phyloP scores from a whole-genome alignment of 345 rosid genomes.

The Brassica incana region DNA sequence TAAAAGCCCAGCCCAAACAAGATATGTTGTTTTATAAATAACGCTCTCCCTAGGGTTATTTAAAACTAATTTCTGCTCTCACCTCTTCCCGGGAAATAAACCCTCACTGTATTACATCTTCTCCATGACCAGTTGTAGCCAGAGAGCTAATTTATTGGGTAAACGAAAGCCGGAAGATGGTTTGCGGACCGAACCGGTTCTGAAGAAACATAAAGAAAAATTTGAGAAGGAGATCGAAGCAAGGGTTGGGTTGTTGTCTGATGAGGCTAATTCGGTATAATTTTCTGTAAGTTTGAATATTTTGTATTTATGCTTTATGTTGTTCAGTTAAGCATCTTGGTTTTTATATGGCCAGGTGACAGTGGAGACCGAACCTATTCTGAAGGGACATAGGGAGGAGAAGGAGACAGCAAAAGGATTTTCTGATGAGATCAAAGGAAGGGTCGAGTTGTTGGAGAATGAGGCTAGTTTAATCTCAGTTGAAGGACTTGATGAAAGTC shows the following conservation, averaged over 20 bases:
- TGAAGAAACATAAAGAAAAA: not conserved
- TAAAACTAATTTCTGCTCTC: not conserved
- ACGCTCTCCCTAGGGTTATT: not conserved
- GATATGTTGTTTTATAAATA: not conserved
- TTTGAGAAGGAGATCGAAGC: not conserved
- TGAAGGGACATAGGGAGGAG: not conserved
- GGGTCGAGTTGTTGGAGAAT: no score
- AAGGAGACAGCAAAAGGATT: no score
- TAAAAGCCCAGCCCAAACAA: not conserved
- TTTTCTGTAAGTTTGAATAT: not conserved
- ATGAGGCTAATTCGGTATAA: not conserved
- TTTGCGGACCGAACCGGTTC: not conserved
- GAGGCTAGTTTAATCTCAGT: not conserved
- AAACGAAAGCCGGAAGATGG: not conserved
- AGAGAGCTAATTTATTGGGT: not conserved
- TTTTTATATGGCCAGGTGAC: no score
- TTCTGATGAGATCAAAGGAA: no score
- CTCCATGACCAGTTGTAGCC: not conserved
- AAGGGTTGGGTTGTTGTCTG: not conserved
- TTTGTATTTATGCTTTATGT: not conserved
- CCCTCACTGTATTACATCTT: not conserved
- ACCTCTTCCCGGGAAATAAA: not conserved
- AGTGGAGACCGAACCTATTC: not conserved
- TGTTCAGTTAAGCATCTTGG: no score
- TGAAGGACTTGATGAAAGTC: not conserved